Conservation (phyloP, 495 filamentous ascomycete species). For the Penicillium lagena region DNA sequence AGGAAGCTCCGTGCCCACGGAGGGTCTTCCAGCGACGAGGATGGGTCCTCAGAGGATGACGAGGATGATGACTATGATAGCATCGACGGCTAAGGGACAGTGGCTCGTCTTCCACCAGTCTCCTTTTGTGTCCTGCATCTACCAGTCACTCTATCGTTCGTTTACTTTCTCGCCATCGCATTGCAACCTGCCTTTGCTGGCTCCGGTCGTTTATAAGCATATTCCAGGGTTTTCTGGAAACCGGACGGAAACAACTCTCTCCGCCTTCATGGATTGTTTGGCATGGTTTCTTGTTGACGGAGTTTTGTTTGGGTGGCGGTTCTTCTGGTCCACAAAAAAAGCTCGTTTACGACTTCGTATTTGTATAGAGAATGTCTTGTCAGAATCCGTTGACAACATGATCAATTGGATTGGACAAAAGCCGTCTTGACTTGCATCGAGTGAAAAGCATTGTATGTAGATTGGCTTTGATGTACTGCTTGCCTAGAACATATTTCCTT, state of each 20-base stretch:
- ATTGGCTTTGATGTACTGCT: too few relatives aligned
- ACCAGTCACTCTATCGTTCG: slow-evolving; percentile 6
- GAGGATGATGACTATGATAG: slow-evolving; percentile 14
- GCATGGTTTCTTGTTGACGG: slow-evolving; percentile 4
- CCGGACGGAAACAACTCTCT: slow-evolving; percentile 2
- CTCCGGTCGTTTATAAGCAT: slow-evolving; percentile 4
- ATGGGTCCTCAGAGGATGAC: slow-evolving; percentile 39
- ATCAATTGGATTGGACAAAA: too few relatives aligned
- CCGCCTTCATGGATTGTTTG: slow-evolving; percentile 1
- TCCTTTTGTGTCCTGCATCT: slow-evolving; percentile 6
- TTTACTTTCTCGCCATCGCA: slow-evolving; percentile 4
- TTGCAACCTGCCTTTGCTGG: slow-evolving; percentile 4
- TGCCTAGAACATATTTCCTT: too few relatives aligned
- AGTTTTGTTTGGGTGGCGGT: slow-evolving; percentile 13
- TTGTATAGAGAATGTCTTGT: slow-evolving; percentile 11
- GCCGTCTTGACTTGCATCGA: too few relatives aligned
- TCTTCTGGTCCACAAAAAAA: slow-evolving; percentile 15
- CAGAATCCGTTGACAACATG: too few relatives aligned
- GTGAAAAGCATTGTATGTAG: too few relatives aligned
- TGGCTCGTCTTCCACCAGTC: slow-evolving; percentile 26
- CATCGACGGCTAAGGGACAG: slow-evolving; percentile 16
- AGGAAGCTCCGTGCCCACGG: slow-evolving; percentile 15
- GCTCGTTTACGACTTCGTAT: slow-evolving; percentile 18
- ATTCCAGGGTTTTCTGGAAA: background rate
- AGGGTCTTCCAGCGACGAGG: slow-evolving; percentile 33